Percentiles rank a stretch among this genome's conserved stretches.
These are phyloP conservation scores for Paracoccidioides lutzii DNA, from an alignment of 2,329 filamentous ascomycete genomes.

Conservation along the genomic window DNA sequence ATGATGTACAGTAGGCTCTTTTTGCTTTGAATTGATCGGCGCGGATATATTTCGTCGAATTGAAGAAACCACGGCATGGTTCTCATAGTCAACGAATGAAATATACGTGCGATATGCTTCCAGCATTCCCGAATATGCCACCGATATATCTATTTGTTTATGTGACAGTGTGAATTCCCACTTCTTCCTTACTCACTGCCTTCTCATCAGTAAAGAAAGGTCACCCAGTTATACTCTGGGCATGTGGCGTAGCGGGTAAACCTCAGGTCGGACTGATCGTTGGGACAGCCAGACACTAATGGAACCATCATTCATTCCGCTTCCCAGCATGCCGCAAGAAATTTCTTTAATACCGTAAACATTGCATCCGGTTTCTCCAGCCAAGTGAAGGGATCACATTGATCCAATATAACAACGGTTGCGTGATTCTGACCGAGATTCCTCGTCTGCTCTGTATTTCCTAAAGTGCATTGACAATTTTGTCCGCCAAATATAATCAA, in stretches of 20 bases:
- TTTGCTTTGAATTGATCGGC: neutral
- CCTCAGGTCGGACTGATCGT: neutral
- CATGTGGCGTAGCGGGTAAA: neutral
- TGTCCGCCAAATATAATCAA: conserved; percentile 17
- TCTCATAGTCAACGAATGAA: conserved; percentile 8
- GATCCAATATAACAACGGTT: conserved; percentile 9
- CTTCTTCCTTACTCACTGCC: neutral
- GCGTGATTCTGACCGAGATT: conserved; percentile 9
- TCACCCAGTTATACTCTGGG: neutral
- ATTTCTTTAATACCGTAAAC: conserved; percentile 7
- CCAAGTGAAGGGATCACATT: conserved; percentile 20
- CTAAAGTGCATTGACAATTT: conserved; percentile 14
- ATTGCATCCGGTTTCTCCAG: conserved; percentile 14
- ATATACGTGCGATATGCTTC: neutral
- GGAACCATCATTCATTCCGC: neutral
- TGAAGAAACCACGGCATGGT: conserved; percentile 5
- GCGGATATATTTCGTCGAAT: neutral
- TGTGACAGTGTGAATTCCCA: neutral
- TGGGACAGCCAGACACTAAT: neutral
- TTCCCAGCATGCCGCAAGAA: conserved; percentile 4
- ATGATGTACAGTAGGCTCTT: neutral
- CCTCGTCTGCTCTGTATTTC: conserved; percentile 12
- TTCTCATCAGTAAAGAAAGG: neutral
- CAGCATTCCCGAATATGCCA: neutral
- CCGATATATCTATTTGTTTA: neutral